Evolutionary conservation across 2,329 filamentous ascomycete species (phyloP), one percentile per base, ranked within the genome.

Genomic region (Hymenoscyphus repandus): DNA sequence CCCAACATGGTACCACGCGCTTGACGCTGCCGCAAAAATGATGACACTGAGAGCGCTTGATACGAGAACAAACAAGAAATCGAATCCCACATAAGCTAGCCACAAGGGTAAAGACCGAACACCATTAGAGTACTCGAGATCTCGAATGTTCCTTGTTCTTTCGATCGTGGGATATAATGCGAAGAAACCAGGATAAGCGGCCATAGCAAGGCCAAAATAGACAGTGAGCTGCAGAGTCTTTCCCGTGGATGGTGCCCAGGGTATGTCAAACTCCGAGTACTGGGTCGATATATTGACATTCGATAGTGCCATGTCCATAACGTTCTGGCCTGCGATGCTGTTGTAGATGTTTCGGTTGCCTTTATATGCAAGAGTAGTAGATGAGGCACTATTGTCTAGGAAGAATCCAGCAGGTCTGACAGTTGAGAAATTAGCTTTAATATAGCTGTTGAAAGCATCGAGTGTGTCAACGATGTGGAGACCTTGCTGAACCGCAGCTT

Each of bases 121-220:
- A 42, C 91, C 91, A 63, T 96, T 96, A 48, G 88, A 95, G 69
- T 95, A 96, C 67, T 96, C 86, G 30, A 96, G 73, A 13, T 87
- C 86, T 46, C 91, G 81, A 20, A 96, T 88, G 57, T 90, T 86
- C 45, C 83, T 75, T 10, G 90, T 73, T 22, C 90, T 79, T 68
- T 96, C 91, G 27, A 87, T 74, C n/a, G 89, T 95, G 0, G 90
- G 88, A 63, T 96, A 96, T 4, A 96, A 73, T 0, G 88, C 81
- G 61, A 96, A 95, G 73, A 96, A 91, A 12, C 86, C 89, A 1
- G 91, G 90, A 61, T 86, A 93, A 1, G 84, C 83, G 6, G 80
- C 77, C 69, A 95, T 82, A 1, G 85, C 88, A 7, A 96, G 75
- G 12, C 86, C 83, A 65, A 93, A 86, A 68, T 96, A 96, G 7